A percentile compares a stretch with the other conserved stretches of the same genome.
Conservation (phyloP, 768 basidiomycete genomes). For the Lentinula lateritia region DNA sequence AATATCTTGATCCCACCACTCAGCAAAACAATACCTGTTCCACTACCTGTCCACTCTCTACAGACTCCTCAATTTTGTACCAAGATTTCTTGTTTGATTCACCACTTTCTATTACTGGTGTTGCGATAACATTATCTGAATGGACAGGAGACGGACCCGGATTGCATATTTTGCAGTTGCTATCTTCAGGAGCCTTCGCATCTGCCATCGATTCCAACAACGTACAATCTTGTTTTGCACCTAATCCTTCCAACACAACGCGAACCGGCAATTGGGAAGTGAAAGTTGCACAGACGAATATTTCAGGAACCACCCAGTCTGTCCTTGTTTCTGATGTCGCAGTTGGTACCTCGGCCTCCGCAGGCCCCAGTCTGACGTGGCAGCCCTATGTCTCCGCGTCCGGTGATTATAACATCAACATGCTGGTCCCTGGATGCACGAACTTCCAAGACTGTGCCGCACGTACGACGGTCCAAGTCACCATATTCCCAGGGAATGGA, state of each 20-base stretch:
- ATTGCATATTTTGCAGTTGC: constrained; percentile 84
- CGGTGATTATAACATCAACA: constrained; percentile 78
- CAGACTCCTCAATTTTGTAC: constrained; percentile 71
- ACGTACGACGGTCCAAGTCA: constrained; percentile 79
- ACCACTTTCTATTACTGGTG: constrained; percentile 71
- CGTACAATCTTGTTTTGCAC: constrained; percentile 68
- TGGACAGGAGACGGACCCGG: constrained; percentile 78
- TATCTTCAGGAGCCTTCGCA: constrained; percentile 89
- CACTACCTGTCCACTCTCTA: constrained; percentile 72
- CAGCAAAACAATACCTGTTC: constrained; percentile 76
- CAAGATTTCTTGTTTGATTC: constrained; percentile 88
- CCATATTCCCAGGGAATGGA: constrained; percentile 73
- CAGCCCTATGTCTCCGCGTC: constrained; percentile 87
- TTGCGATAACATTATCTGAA: constrained; percentile 74
- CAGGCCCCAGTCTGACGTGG: constrained; percentile 83
- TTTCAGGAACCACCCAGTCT: constrained; percentile 74
- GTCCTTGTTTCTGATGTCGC: constrained; percentile 65
- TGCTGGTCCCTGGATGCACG: constrained; percentile 84
- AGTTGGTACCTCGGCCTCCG: constrained; percentile 54
- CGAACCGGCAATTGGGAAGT: constrained; percentile 68
- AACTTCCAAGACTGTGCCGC: constrained; percentile 72
- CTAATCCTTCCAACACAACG: constrained; percentile 63
- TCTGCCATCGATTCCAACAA: constrained; percentile 64
- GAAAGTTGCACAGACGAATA: constrained; percentile 59
- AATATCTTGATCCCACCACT: constrained; percentile 72